A percentile compares a stretch with the other conserved stretches of the same genome.
phyloP scores from a whole-genome alignment of 768 basidiomycete genomes.

The Termitomyces eurrhizus region DNA sequence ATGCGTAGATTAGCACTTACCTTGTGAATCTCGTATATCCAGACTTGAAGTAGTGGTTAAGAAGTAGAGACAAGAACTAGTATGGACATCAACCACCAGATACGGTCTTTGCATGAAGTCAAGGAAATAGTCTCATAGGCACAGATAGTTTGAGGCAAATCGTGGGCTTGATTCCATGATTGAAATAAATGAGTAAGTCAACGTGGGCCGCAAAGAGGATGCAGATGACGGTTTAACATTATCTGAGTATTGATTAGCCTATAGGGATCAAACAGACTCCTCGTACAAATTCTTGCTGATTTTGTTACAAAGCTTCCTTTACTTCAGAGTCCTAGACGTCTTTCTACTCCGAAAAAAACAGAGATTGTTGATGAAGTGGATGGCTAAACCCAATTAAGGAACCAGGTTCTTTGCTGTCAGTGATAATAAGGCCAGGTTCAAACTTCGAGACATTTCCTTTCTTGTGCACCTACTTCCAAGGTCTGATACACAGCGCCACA shows the following conservation, averaged over 20 bases:
- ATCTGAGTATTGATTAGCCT: too few species aligned
- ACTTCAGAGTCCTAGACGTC: not conserved
- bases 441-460: not conserved
- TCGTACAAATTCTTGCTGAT: not conserved
- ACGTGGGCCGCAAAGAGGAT: not conserved
- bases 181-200: not conserved
- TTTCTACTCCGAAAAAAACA: not conserved
- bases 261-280: too few species aligned
- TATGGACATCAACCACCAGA: not conserved
- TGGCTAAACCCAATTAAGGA: not conserved
- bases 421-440: not conserved
- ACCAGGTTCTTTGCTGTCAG: not conserved
- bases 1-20: not conserved
- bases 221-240: too few species aligned
- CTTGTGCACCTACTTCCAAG: not conserved
- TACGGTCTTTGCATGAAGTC: not conserved
- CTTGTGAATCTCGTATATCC: too few species aligned
- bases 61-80: not conserved
- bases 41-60: not conserved
- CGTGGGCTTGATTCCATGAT: not conserved
- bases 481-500: not conserved
- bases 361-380: not conserved
- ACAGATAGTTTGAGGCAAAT: not conserved
- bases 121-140: not conserved
- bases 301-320: not conserved